Percentiles rank a stretch among this genome's conserved stretches.
Conservation (phyloP, 768 basidiomycete species). For the Boletus rufocinnamomeus region DNA sequence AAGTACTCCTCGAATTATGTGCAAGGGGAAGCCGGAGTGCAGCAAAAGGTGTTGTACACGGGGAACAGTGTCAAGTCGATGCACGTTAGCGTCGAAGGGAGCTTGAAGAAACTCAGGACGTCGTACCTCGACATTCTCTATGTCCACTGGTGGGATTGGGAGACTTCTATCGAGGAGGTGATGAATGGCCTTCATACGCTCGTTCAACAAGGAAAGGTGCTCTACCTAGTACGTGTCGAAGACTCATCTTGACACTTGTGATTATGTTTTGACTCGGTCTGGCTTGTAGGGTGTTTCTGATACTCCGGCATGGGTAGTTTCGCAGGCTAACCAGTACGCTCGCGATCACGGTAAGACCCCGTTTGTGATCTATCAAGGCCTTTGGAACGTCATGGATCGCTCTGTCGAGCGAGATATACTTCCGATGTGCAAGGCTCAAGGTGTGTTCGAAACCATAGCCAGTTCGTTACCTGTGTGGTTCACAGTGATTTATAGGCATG, state of each 20-base stretch:
- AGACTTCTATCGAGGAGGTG: constrained; percentile 47
- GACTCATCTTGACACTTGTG: not conserved
- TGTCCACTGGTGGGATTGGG: constrained; percentile 54
- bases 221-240: constrained; percentile 37
- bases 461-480: not conserved
- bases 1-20: constrained; percentile 29
- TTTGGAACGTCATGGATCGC: constrained; percentile 45
- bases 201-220: constrained; percentile 45
- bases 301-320: constrained; percentile 52
- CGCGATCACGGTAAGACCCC: constrained; percentile 48
- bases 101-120: constrained; percentile 53
- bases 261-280: not conserved
- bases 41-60: constrained; percentile 29
- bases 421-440: constrained; percentile 37
- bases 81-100: constrained; percentile 35
- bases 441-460: constrained; percentile 20
- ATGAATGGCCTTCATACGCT: constrained; percentile 48
- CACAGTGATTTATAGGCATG: constrained; percentile 4
- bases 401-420: constrained; percentile 58
- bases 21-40: constrained; percentile 12
- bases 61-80: constrained; percentile 44
- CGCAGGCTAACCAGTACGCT: constrained; percentile 52
- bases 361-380: constrained; percentile 56
- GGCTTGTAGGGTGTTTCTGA: constrained; percentile 41
- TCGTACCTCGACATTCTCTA: constrained; percentile 62